Evolutionary conservation across 345 rosid genomes (phyloP), one percentile per base, ranked within the genome.

Genomic region (Eucalyptus grandis): DNA sequence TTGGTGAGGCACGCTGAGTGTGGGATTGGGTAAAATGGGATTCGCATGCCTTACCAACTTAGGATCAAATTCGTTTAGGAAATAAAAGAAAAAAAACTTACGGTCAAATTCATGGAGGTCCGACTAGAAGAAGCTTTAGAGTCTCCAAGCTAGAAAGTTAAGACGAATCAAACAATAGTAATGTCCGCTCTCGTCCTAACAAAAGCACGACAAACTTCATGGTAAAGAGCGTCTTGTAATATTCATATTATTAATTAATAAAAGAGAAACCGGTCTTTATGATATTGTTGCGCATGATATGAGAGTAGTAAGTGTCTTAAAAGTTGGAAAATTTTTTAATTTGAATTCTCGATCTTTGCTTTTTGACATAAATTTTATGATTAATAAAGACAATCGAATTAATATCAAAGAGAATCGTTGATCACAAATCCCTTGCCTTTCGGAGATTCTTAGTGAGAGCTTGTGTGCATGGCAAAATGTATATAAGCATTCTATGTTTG

Each of bases 241-340:
- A 16, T 31, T 69, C 24, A 3, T 34, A 2, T 34, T 31, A 3
- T 34, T 69, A 34, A 40, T 69, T 34, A 16, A 69, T 69, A 16
- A 34, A 16, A 9, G 58, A 27, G n/a, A 60, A 27, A 60, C 43
- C 0, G 14, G 12, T 5, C 12, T 37, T 72, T 11, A 72, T 5
- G 26, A 37, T 37, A 37, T 19, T 3, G 22, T 72, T 0, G 27
- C 14, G 1, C 26, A 3, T 72, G 6, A 17, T 37, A 1, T 6
- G 81, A 34, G 81, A 16, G 37, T 15, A 3, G 6, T 34, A 2
- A 34, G 37, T 31, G 21, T 16, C 43, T 72, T 10, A 6, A 34
- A 19, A 72, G 44, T 19, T 3, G 13, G 12, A 34, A 17, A 17
- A 2, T 9, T 2, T 34, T 43, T 62, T 14, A 37, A 37, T 34